Conservation (phyloP, 2,329 filamentous ascomycete species). For the Colletotrichum phormii region DNA sequence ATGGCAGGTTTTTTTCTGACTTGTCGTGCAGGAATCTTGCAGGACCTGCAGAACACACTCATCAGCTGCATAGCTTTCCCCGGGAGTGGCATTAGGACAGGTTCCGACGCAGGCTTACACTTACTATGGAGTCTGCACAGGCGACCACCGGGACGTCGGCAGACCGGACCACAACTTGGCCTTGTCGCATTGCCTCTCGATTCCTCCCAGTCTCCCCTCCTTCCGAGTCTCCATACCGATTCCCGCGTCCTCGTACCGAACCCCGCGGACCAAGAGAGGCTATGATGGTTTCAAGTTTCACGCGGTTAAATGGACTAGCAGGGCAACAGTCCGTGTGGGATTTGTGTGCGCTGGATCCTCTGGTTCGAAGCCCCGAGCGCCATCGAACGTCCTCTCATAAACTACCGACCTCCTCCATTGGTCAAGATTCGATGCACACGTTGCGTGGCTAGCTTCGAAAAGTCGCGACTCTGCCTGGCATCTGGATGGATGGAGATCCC, state of each 20-base stretch:
- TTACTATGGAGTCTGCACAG: not conserved
- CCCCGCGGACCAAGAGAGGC: slow-evolving; percentile 2
- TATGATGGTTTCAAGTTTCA: slow-evolving; percentile 29
- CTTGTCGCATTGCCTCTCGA: not conserved
- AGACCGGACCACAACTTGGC: slow-evolving; percentile 2
- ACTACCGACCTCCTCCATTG: slow-evolving; percentile 1
- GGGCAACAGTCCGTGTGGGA: not conserved
- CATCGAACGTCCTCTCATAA: not conserved
- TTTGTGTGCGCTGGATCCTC: not conserved
- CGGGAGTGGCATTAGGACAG: not conserved
- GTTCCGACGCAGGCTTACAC: not conserved
- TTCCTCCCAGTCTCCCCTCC: not conserved
- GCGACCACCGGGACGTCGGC: not conserved
- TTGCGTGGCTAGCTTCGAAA: slow-evolving; percentile 10
- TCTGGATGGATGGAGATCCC: slow-evolving; percentile 1
- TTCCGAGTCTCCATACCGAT: not conserved
- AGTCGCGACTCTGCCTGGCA: not conserved
- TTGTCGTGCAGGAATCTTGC: not conserved
- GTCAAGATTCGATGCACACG: slow-evolving; percentile 5
- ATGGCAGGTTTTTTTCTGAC: not conserved
- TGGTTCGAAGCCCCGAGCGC: not conserved
- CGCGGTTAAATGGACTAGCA: slow-evolving; percentile 15
- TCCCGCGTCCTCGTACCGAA: slow-evolving; percentile 1
- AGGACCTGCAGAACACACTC: slow-evolving; percentile 15
- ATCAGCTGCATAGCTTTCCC: slow-evolving; percentile 2